phyloP scores from a whole-genome alignment of 78 protist species.

The Cavenderia fasciculata region DNA sequence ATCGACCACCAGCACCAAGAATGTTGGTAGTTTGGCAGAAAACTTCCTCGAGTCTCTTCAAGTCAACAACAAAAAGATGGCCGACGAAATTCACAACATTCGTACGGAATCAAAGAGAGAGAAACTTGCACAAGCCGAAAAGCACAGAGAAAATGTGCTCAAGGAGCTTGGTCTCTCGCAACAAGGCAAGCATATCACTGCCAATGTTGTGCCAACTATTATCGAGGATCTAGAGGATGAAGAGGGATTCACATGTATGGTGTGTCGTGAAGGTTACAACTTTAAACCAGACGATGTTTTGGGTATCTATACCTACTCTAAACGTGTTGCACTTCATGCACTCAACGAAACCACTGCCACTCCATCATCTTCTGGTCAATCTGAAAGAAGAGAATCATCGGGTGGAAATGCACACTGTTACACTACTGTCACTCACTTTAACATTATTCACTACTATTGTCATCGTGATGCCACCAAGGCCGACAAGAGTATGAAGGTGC shows the following conservation, averaged over 20 bases:
- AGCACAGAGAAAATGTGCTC: constrained; percentile 72
- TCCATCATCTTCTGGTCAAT: background rate
- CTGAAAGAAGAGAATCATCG: background rate
- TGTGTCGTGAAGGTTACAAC: constrained; percentile 88
- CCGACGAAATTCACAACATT: constrained; percentile 10
- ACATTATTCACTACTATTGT: constrained; percentile 87
- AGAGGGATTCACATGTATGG: constrained; percentile 83
- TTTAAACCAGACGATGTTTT: constrained; percentile 82
- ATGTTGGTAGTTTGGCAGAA: constrained; percentile 82
- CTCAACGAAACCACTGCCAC: constrained; percentile 18
- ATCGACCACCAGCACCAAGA: constrained; percentile 10
- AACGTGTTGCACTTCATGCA: constrained; percentile 14
- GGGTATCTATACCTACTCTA: constrained; percentile 82
- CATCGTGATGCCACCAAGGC: constrained; percentile 89
- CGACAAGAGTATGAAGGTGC: constrained; percentile 49
- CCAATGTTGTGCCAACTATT: constrained; percentile 1
- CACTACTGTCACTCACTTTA: constrained; percentile 89
- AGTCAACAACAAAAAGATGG: constrained; percentile 25
- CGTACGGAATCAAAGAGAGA: constrained; percentile 47
- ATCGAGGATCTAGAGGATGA: constrained; percentile 86
- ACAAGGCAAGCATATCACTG: constrained; percentile 33
- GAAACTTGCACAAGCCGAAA: constrained; percentile 79
- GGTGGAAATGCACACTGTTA: constrained; percentile 15
- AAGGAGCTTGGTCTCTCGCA: constrained; percentile 47
- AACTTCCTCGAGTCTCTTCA: constrained; percentile 62